Percentiles rank a stretch among this genome's conserved stretches.
phyloP scores from a whole-genome alignment of 768 basidiomycete species.

The Cubamyces sp. region DNA sequence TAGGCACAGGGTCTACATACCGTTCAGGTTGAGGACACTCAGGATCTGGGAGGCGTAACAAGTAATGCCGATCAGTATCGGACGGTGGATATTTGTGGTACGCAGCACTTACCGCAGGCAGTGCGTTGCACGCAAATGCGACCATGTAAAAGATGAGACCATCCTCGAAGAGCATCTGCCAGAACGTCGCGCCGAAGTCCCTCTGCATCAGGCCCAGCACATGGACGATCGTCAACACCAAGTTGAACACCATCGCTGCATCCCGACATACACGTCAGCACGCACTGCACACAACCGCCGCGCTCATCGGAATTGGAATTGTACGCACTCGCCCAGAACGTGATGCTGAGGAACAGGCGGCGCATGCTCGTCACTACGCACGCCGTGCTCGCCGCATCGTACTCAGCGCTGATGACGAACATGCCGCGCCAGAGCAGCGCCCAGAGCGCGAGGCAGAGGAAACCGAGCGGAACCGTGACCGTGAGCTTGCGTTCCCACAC shows the following conservation, averaged over 20 bases:
- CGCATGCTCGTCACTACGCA: conserved; percentile 60
- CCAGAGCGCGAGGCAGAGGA: conserved; percentile 68
- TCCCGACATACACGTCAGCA: conserved; percentile 13
- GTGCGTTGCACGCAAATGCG: conserved; percentile 65
- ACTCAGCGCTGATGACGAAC: conserved; percentile 64
- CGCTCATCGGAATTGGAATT: background rate
- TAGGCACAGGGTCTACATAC: conserved; percentile 41
- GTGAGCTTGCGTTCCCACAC: conserved; percentile 65
- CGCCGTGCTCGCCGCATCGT: conserved; percentile 43
- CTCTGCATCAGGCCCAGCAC: conserved; percentile 50
- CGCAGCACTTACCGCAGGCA: conserved; percentile 59
- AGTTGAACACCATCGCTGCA: conserved; percentile 73
- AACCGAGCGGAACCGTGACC: conserved; percentile 53
- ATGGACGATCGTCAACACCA: conserved; percentile 60
- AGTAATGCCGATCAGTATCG: background rate
- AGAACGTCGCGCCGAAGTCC: conserved; percentile 61
- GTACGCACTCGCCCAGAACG: conserved; percentile 71
- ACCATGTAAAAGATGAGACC: conserved; percentile 72
- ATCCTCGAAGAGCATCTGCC: conserved; percentile 72
- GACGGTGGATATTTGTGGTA: no score
- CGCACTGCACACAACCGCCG: background rate
- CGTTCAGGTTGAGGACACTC: conserved; percentile 60
- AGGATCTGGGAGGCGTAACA: conserved; percentile 45
- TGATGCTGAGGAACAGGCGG: conserved; percentile 60
- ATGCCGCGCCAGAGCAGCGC: conserved; percentile 68